phyloP scores from a whole-genome alignment of 148 eudicot species.

The Chenopodium berlandieri region DNA sequence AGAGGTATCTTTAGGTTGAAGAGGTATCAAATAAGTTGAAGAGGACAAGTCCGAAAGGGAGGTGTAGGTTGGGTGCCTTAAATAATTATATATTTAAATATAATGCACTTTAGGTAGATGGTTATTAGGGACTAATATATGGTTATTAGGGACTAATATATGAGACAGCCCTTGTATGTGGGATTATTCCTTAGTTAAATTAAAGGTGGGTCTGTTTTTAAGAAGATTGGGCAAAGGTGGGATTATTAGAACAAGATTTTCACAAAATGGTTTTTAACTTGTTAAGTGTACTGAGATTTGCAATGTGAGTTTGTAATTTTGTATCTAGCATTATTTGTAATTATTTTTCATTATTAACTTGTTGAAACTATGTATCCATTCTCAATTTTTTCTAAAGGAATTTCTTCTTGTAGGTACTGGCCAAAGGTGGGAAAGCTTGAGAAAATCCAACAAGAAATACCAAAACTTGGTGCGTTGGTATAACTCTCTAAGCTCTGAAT shows the following conservation, averaged over 20 bases:
- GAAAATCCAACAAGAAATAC: conserved; percentile 83
- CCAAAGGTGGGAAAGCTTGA: conserved; percentile 87
- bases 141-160: too few relatives aligned
- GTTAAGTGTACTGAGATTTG: background rate
- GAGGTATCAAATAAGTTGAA: too few relatives aligned
- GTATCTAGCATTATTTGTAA: background rate
- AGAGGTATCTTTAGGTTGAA: background rate
- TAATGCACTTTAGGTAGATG: too few relatives aligned
- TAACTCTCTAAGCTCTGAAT: conserved; percentile 58
- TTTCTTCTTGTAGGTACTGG: conserved; percentile 57
- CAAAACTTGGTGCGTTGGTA: conserved; percentile 83
- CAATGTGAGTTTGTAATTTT: background rate
- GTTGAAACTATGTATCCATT: background rate
- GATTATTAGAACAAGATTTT: too few relatives aligned
- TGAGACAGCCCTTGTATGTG: too few relatives aligned
- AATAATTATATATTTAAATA: too few relatives aligned
- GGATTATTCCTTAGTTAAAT: too few relatives aligned
- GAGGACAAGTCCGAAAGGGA: too few relatives aligned
- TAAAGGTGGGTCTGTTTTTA: too few relatives aligned
- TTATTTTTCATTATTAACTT: background rate
- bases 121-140: too few relatives aligned
- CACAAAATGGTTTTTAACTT: background rate
- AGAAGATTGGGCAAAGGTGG: too few relatives aligned
- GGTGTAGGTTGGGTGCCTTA: too few relatives aligned
- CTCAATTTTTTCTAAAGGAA: background rate